A percentile compares a stretch with the other conserved stretches of the same genome.
phyloP scores from a whole-genome alignment of 202 grass and related monocot genomes.

The Cymbopogon flexuosus region DNA sequence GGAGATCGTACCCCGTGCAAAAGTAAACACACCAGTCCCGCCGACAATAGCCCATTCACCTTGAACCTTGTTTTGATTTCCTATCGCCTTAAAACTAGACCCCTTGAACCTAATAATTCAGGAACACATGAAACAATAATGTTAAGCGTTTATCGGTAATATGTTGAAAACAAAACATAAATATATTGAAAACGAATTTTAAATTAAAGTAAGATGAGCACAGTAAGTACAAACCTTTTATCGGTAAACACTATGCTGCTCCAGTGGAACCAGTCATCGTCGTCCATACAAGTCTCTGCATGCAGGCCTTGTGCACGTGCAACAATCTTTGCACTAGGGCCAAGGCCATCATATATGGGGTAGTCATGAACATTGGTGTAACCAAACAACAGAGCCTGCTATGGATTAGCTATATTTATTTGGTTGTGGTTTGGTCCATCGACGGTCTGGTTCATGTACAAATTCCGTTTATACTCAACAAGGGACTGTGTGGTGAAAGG shows the following conservation, averaged over 20 bases:
- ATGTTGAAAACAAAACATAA: too few species aligned
- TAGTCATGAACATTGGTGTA: constrained; percentile 14
- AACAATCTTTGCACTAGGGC: neutral
- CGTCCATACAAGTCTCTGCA: neutral
- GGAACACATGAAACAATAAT: neutral
- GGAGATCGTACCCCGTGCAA: neutral
- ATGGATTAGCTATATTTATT: neutral
- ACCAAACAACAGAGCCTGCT: neutral
- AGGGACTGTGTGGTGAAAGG: neutral
- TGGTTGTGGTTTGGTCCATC: neutral
- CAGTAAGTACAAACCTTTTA: neutral
- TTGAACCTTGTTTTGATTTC: neutral
- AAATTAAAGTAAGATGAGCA: too few species aligned
- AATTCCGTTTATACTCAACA: neutral
- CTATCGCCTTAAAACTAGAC: neutral
- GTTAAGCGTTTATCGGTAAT: neutral
- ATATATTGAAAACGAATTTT: too few species aligned
- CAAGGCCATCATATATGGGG: neutral
- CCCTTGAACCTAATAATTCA: neutral
- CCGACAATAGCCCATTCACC: neutral
- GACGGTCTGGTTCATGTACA: neutral
- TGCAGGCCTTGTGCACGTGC: constrained; percentile 8
- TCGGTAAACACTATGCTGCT: neutral
- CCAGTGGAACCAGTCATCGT: neutral
- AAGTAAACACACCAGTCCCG: neutral